Base-by-base conservation (phyloP, 2,329 filamentous ascomycete genomes). In the Calonectria multiphialidica region DNA sequence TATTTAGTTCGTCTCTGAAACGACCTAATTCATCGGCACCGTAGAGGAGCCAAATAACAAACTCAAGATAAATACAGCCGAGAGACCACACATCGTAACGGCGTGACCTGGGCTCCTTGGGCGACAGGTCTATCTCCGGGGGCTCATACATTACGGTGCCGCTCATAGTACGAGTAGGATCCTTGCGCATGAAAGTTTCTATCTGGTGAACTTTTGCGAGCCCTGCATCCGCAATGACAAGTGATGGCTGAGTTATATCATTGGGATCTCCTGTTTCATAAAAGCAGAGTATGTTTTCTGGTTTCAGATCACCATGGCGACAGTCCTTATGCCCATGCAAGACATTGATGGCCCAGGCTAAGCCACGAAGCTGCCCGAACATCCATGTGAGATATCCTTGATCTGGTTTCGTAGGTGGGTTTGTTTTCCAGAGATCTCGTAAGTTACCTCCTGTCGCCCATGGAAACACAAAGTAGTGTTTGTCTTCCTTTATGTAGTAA, bases 11-110 rank as follows among this genome's bases (percentile, higher is more conserved):
- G 3, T 28, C 33, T 40, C 53, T 40, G 10, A 77, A 77, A 1
- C 15, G 57, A 1, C 50, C 49, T 2, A 77, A 25, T 2, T 57
- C 67, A 6, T 59, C 10, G 10, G 44, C 30, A 1, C 80, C 80
- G 8, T 77, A 77, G 0, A 82, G 65, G 0, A 82, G 44, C 81
- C 81, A 83, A 6, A 81, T 75, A 2, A 78, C 23, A 1, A 77
- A 78, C 61, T 83, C 81, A 1, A 83, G 68, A 0, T 75, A 74
- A 8, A 83, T 77, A 30, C 80, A 82, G 0, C 81, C 81, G 59
- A 82, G 74, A 0, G 80, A 81, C 81, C 81, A 83, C 5, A 78
- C 73, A 8, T 83, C 81, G 15, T 81, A 83, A 0, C 70, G 70
- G 0, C 80, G 74, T 0, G 81, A 80, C 4, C 74, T 57, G 1